A percentile compares a stretch with the other conserved stretches of the same genome.
Evolutionary conservation across 208 protist genomes (phyloP).

Genomic region (Trypanosoma rangeli): DNA sequence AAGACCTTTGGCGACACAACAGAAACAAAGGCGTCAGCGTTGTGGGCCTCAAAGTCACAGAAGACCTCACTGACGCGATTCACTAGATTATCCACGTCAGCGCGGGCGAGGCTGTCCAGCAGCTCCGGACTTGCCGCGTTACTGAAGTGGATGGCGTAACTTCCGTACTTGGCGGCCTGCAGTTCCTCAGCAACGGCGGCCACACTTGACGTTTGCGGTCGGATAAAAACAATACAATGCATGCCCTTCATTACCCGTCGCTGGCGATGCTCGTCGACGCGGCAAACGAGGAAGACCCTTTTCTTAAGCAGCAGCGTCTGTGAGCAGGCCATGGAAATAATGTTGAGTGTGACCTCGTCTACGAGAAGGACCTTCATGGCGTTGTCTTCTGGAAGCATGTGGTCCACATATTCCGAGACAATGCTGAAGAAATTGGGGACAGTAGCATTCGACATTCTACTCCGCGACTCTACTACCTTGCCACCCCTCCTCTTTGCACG

Average conservation of each 20-base stretch:
- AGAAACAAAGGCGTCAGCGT: constrained; percentile 75
- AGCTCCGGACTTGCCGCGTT: constrained; percentile 71
- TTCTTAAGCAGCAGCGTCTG: constrained; percentile 95
- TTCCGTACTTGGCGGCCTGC: constrained; percentile 76
- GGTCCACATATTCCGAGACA: constrained; percentile 63
- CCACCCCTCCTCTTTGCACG: not conserved
- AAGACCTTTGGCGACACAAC: constrained; percentile 49
- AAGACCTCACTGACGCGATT: constrained; percentile 94
- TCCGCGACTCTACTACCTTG: not conserved
- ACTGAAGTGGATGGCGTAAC: constrained; percentile 90
- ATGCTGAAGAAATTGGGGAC: constrained; percentile 31
- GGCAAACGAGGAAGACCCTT: constrained; percentile 96
- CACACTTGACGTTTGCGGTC: constrained; percentile 92
- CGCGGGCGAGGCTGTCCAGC: constrained; percentile 92
- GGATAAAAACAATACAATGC: constrained; percentile 90
- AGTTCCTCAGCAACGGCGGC: constrained; percentile 88
- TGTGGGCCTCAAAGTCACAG: constrained; percentile 94
- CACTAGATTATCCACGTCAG: constrained; percentile 93
- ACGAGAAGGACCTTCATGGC: constrained; percentile 96
- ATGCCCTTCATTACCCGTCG: constrained; percentile 93
- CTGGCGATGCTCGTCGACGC: constrained; percentile 64
- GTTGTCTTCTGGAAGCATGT: constrained; percentile 61
- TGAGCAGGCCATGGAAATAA: constrained; percentile 94
- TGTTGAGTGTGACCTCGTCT: constrained; percentile 92
- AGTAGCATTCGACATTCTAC: constrained; percentile 11